A percentile compares a stretch with the other conserved stretches of the same genome.
These are phyloP conservation scores for Phoma sp. DNA, from an alignment of 2,329 filamentous ascomycete species.

Conservation along the genomic window DNA sequence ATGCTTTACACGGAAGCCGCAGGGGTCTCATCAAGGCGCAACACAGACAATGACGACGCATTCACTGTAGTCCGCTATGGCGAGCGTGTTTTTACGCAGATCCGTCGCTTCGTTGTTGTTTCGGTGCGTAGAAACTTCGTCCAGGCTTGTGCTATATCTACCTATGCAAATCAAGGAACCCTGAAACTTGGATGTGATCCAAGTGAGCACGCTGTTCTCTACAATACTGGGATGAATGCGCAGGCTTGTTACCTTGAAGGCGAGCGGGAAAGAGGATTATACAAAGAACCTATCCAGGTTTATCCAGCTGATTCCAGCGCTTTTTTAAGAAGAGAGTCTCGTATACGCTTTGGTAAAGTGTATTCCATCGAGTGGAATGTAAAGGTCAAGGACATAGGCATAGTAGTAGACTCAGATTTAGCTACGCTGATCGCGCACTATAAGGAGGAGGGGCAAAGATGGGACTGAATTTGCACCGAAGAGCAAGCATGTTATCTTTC, in stretches of 20 bases:
- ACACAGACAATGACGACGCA: conserved; percentile 3
- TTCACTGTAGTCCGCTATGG: conserved; percentile 26
- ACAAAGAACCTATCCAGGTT: conserved; percentile 50
- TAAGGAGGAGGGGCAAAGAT: background rate
- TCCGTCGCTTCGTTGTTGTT: conserved; percentile 38
- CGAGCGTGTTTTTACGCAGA: conserved; percentile 25
- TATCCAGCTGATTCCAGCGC: conserved; percentile 17
- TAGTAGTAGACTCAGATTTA: conserved; percentile 19
- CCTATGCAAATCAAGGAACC: conserved; percentile 48
- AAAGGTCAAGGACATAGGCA: conserved; percentile 51
- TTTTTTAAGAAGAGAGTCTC: conserved; percentile 12
- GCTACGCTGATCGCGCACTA: background rate
- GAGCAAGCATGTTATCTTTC: too few species aligned
- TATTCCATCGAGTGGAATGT: conserved; percentile 54
- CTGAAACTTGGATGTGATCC: conserved; percentile 46
- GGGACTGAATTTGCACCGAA: too few species aligned
- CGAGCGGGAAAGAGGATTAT: conserved; percentile 45
- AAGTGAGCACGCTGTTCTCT: conserved; percentile 50
- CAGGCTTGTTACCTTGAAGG: conserved; percentile 8
- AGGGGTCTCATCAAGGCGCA: background rate
- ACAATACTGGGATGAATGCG: conserved; percentile 25
- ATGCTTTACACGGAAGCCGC: conserved; percentile 30
- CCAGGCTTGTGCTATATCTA: conserved; percentile 47
- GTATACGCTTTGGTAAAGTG: conserved; percentile 41
- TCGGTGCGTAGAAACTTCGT: conserved; percentile 1